phyloP scores from a whole-genome alignment of 768 basidiomycete genomes.

The Hemileccinum rubropunctum region DNA sequence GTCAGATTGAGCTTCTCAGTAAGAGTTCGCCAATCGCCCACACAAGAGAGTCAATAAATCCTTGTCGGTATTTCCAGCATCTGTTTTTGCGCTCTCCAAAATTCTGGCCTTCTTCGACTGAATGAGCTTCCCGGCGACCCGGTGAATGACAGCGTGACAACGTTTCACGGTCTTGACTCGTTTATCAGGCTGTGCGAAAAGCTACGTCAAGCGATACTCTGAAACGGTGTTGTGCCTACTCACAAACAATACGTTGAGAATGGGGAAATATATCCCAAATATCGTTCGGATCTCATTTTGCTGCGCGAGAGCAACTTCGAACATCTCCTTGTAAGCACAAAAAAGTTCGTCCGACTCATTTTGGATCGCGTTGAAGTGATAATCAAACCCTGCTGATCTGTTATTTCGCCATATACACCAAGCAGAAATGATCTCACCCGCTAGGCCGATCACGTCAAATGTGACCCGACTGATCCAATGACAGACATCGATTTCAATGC shows the following conservation, averaged over 20 bases:
- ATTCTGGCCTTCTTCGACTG: constrained; percentile 78
- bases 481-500: constrained; percentile 62
- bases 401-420: constrained; percentile 2
- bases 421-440: constrained; percentile 47
- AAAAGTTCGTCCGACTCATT: constrained; percentile 78
- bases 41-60: constrained; percentile 78
- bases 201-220: neutral
- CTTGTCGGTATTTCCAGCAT: constrained; percentile 53
- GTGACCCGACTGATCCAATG: constrained; percentile 82
- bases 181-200: constrained; percentile 48
- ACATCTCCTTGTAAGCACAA: constrained; percentile 82
- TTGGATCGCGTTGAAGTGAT: constrained; percentile 80
- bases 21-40: constrained; percentile 38
- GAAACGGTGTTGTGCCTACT: constrained; percentile 23
- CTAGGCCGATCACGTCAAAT: constrained; percentile 90
- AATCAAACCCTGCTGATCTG: constrained; percentile 65
- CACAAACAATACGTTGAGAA: constrained; percentile 53
- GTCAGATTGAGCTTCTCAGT: constrained; percentile 7
- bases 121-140: constrained; percentile 72
- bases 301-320: constrained; percentile 66
- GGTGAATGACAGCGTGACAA: constrained; percentile 60
- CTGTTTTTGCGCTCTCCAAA: constrained; percentile 52
- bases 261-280: constrained; percentile 58
- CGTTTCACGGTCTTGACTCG: constrained; percentile 47
- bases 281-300: constrained; percentile 43